Base-by-base conservation (phyloP, 352 stramenopile genomes). In the Pythium diclinum region DNA sequence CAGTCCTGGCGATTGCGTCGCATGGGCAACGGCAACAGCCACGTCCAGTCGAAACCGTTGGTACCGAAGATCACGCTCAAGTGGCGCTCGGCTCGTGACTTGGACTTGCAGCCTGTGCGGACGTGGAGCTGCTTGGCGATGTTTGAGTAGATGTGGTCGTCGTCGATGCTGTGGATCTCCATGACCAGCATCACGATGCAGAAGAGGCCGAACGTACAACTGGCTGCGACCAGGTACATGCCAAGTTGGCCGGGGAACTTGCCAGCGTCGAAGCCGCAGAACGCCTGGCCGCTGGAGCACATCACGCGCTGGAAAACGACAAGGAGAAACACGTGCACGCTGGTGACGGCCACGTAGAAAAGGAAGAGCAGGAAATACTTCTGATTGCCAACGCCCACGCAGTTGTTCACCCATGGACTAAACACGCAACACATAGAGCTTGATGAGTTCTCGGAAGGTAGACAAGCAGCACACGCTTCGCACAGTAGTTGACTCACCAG, bases 381-480 rank as follows among this genome's bases (percentile, higher is more conserved):
- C 23, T 87, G 81, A 66, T 93, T 95, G 44, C 81, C 80, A 46
- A 92, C 85, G 10, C 87, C 87, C 21, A 95, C 73, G 67, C 87
- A 95, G 46, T 95, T 95, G 72, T 95, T 95, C 33, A 95, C 83
- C 86, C 86, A 95, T 21, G 84, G 86, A 66, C 86, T 95, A 30
- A 33, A 28, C 44, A 51, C 3, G 59, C 42, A 68, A 19, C 3
- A 62, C 14, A 13, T 11, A 51, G 10, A 19, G 44, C 10, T 32
- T 19, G 25, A 32, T 23, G 19, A 30, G 34, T 25, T n/a, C 11
- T 9, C 13, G 9, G 36, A 38, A n/a, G 13, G 13, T 38, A 46
- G 17, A 19, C 4, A 4, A 46, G 17, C 17, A 9, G 9, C 21
- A 3, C 38, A 51, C 11, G n/a, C 19, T 11, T 59, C 53, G 21